Conservation (phyloP, 2,329 filamentous ascomycete species). For the Aspergillus amoenus region DNA sequence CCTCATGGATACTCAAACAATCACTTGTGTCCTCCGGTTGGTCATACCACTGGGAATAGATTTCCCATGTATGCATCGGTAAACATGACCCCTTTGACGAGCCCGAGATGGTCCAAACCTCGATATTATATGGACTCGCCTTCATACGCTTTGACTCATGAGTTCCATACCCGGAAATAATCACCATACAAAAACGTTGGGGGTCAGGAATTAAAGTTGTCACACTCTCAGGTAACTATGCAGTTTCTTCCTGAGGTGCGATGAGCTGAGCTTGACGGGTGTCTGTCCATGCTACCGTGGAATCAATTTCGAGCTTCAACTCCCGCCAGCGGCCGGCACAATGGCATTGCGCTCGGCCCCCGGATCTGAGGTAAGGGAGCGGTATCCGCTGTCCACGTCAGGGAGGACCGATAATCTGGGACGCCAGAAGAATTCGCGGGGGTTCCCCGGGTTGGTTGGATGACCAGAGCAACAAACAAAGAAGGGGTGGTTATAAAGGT, state of each 20-base stretch:
- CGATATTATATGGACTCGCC: neutral
- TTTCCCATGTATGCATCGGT: too few species aligned
- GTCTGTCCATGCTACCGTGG: neutral
- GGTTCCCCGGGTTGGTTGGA: neutral
- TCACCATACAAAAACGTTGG: slow-evolving; percentile 9
- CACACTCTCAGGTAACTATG: neutral
- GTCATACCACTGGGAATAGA: too few species aligned
- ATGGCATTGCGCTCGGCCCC: neutral
- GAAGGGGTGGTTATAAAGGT: neutral
- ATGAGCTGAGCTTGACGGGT: neutral
- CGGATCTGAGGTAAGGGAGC: slow-evolving; percentile 1
- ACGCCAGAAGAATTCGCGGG: neutral
- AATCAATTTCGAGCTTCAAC: neutral
- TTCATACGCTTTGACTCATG: neutral
- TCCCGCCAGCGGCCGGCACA: neutral
- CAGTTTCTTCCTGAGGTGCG: neutral
- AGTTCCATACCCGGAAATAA: neutral
- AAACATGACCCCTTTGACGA: slow-evolving; percentile 2
- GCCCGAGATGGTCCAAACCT: neutral
- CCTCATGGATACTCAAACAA: neutral
- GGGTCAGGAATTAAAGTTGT: slow-evolving; percentile 12
- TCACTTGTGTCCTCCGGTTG: too few species aligned
- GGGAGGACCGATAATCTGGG: slow-evolving; percentile 13
- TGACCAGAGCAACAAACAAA: neutral
- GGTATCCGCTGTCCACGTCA: slow-evolving; percentile 11